phyloP scores from a whole-genome alignment of 345 rosid species.

The Abelmoschus esculentus region DNA sequence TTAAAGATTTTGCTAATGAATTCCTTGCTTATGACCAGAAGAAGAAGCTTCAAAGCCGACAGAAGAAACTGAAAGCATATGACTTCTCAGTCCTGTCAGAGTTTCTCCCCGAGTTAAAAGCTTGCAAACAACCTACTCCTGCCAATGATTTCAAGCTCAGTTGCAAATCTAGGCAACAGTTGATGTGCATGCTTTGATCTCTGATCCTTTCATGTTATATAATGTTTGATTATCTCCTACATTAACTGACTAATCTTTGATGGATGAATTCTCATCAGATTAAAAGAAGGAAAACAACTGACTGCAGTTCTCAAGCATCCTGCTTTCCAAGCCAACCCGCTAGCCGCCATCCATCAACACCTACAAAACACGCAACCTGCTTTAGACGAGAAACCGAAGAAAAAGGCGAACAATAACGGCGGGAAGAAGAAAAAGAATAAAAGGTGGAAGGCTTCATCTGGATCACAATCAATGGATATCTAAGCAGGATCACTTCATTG shows the following conservation, averaged over 20 bases:
- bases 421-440: constrained; percentile 44
- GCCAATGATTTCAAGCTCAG: constrained; percentile 49
- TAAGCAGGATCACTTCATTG: neutral
- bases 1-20: neutral
- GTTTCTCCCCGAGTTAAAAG: constrained; percentile 62
- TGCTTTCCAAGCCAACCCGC: constrained; percentile 61
- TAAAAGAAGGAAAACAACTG: constrained; percentile 60
- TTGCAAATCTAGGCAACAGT: constrained; percentile 59
- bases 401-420: constrained; percentile 36
- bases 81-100: constrained; percentile 66
- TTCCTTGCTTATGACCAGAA: constrained; percentile 28
- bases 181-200: constrained; percentile 36
- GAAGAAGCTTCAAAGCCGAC: constrained; percentile 44
- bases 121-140: constrained; percentile 28
- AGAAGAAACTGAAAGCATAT: constrained; percentile 63
- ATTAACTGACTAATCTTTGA: neutral
- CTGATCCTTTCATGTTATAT: constrained; percentile 1
- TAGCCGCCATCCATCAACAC: constrained; percentile 51
- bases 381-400: constrained; percentile 50
- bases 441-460: constrained; percentile 24
- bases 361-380: constrained; percentile 50
- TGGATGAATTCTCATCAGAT: constrained; percentile 27
- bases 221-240: neutral
- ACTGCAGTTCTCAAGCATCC: constrained; percentile 59
- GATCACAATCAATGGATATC: constrained; percentile 36